A percentile compares a stretch with the other conserved stretches of the same genome.
Evolutionary conservation across 345 rosid species (phyloP).

Genomic region (Salix udensis): DNA sequence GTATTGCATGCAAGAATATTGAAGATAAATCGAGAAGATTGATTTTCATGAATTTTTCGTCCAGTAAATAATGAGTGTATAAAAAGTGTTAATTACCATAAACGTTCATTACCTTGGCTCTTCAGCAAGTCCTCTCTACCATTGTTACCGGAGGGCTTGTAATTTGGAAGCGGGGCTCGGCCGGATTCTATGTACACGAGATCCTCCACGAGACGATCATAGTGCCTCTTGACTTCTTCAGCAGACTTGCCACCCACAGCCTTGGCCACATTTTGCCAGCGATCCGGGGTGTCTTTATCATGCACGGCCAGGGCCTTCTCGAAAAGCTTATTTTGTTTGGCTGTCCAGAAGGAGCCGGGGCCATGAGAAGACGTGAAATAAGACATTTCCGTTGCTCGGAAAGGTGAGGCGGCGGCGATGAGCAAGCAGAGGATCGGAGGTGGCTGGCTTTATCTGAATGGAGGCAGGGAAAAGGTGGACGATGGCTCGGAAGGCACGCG

Average conservation of each 20-base stretch:
- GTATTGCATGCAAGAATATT: background rate
- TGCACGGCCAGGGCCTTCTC: slow-evolving; percentile 80
- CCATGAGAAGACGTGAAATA: slow-evolving; percentile 40
- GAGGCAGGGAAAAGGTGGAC: background rate
- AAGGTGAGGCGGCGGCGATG: background rate
- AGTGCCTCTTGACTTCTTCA: slow-evolving; percentile 78
- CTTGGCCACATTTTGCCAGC: slow-evolving; percentile 86
- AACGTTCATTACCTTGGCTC: slow-evolving; percentile 34
- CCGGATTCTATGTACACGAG: slow-evolving; percentile 67
- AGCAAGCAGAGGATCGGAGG: too few relatives aligned
- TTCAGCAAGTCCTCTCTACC: slow-evolving; percentile 34
- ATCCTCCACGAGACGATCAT: slow-evolving; percentile 79
- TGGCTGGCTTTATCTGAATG: too few relatives aligned
- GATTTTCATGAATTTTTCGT: background rate
- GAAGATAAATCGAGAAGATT: background rate
- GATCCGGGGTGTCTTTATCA: slow-evolving; percentile 84
- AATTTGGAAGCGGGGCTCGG: slow-evolving; percentile 60
- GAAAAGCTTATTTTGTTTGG: slow-evolving; percentile 70
- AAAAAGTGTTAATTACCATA: background rate
- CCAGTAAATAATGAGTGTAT: background rate
- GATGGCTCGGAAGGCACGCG: background rate
- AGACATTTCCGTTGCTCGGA: background rate
- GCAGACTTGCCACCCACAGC: slow-evolving; percentile 74
- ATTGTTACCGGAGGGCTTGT: slow-evolving; percentile 37
- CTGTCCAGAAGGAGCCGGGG: slow-evolving; percentile 60